Evolutionary conservation across 2,329 filamentous ascomycete genomes (phyloP), one percentile per base, ranked within the genome.

Genomic region (Hymenoscyphus occultus): DNA sequence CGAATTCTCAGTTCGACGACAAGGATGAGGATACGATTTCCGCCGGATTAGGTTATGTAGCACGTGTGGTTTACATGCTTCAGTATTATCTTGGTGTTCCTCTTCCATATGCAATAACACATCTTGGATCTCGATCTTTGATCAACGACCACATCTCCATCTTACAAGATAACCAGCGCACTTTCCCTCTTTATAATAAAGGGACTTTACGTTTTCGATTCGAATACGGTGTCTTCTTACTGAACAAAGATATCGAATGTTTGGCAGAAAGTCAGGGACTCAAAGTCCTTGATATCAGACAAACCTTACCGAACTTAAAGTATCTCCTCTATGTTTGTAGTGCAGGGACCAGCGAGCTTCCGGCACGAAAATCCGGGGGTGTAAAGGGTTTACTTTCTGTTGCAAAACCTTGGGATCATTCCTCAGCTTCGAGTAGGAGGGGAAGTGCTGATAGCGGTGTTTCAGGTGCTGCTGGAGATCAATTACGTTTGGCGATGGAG

Each of bases 141-240:
- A 75, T 12, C 77, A 85, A 64, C 84, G 88, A 64, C 16, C 61
- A 39, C 58, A 64, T 64, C 22, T 64, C 62, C 58, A 60, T 19
- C 28, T 35, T 64, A 2, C 62, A 64, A 59, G 75, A 75, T 45
- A 74, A 75, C 6, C 78, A 85, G 63, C 84, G 88, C 57, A 88
- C 87, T 5, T 99, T 96, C 72, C 95, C 95, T 0, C 83, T 99
- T 0, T 93, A 93, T 77, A 77, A 90, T 79, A n/a, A 84, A 69
- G 83, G 85, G 74, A 84, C 86, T 2, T 86, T 92, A 0, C 87
- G 93, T 57, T 98, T 94, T 79, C 88, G 94, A 2, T 98, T 98
- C 77, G 94, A 98, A 72, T 99, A 98, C 76, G 95, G 84, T 12
- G 95, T 97, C 75, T 99, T 98, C 73, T 80, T 98, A n/a, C 83